A percentile compares a stretch with the other conserved stretches of the same genome.
phyloP scores from a whole-genome alignment of 495 filamentous ascomycete genomes.

The Oleoguttula mirabilis region DNA sequence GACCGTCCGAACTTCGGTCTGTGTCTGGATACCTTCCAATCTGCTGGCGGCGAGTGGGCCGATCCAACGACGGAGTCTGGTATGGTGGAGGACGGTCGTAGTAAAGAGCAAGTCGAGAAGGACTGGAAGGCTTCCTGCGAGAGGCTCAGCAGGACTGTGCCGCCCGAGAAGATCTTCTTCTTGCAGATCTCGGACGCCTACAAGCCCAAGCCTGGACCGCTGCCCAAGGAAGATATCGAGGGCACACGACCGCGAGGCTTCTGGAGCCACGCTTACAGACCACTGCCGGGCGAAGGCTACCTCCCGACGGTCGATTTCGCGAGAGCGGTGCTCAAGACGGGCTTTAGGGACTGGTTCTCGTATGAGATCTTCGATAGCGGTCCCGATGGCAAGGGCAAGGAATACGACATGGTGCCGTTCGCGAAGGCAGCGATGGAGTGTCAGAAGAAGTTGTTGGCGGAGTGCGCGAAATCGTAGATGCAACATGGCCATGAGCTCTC shows the following conservation, averaged over 20 bases:
- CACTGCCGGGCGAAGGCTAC: conserved; percentile 60
- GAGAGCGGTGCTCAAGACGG: conserved; percentile 55
- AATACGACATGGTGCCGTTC: conserved; percentile 47
- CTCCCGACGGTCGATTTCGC: conserved; percentile 56
- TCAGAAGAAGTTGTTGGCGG: conserved; percentile 41
- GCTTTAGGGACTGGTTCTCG: conserved; percentile 60
- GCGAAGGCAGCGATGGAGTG: conserved; percentile 48
- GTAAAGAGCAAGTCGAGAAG: conserved; percentile 34
- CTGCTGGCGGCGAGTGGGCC: conserved; percentile 60
- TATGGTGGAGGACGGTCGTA: conserved; percentile 34
- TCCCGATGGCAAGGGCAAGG: conserved; percentile 42
- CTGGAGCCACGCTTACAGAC: conserved; percentile 64
- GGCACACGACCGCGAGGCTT: conserved; percentile 46
- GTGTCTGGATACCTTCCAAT: conserved; percentile 77
- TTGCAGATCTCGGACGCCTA: conserved; percentile 76
- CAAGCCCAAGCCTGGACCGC: conserved; percentile 37
- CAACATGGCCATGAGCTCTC: too few relatives aligned
- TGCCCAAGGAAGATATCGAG: conserved; percentile 36
- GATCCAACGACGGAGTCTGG: conserved; percentile 60
- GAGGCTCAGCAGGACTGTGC: conserved; percentile 44
- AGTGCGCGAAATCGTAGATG: conserved; percentile 27
- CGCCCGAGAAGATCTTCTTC: conserved; percentile 61
- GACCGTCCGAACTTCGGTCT: conserved; percentile 57
- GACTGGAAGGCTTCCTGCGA: conserved; percentile 42
- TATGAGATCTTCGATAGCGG: conserved; percentile 68